Evolutionary conservation across 2,329 filamentous ascomycete species (phyloP).

Genomic region (Verticillium nonalfalfae): DNA sequence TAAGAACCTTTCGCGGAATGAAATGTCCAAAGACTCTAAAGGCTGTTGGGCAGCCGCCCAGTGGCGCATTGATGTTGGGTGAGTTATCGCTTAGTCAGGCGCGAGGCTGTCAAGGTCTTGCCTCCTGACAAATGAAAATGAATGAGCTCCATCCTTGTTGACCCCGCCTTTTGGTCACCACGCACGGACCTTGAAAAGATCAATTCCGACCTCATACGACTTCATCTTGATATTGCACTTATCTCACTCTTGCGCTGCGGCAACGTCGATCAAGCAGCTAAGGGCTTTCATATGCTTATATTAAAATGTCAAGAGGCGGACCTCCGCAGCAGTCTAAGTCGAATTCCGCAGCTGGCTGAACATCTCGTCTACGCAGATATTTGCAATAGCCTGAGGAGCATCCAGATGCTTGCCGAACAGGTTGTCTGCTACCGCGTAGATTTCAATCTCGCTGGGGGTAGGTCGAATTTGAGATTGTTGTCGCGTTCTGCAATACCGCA

Average conservation of each 20-base stretch:
- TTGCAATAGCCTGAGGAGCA: neutral
- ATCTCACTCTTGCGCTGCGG: neutral
- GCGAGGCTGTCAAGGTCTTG: neutral
- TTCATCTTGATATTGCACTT: neutral
- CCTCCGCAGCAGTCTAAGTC: neutral
- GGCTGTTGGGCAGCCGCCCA: no score
- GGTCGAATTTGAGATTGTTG: neutral
- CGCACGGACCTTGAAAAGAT: neutral
- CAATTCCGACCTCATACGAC: neutral
- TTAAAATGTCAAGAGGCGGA: neutral
- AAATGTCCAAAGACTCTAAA: neutral
- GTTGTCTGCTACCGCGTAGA: neutral
- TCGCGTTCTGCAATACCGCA: no score
- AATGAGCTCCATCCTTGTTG: neutral
- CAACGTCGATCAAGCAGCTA: neutral
- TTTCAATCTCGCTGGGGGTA: neutral
- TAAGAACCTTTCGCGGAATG: neutral
- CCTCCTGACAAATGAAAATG: neutral
- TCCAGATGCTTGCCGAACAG: neutral
- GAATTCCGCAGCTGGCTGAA: neutral
- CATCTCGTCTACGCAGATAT: neutral
- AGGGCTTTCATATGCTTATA: neutral
- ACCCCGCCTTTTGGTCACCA: neutral
- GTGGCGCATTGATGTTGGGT: no score
- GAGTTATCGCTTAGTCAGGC: neutral